Evolutionary conservation across 768 basidiomycete species (phyloP), one percentile per base, ranked within the genome.

Genomic region (Tylopilus intermedius): DNA sequence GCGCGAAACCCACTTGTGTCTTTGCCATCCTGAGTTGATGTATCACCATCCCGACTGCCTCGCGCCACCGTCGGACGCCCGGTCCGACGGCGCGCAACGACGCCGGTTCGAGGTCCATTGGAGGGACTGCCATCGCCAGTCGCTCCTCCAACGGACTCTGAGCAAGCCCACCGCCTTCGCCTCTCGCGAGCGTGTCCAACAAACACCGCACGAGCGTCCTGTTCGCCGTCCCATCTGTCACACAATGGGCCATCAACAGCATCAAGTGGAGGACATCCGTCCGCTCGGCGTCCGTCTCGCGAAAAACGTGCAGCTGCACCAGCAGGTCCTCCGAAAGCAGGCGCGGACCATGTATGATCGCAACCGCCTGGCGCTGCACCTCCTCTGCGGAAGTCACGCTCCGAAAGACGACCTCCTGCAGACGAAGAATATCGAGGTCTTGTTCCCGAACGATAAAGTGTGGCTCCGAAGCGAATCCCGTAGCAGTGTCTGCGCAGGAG

Each of bases 221-320:
- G 53, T 73, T 76, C 10, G 75, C 68, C 41, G 72, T 72, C 15
- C 76, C 79, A 59, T 84, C 82, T 0, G 76, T 72, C 40, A 83
- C 75, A 45, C 67, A 66, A 60, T 84, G 82, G 1, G 80, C 72
- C 14, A 73, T 63, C 38, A 74, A 60, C 21, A 79, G 59, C 24
- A 80, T 47, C 43, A 81, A 38, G 55, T 82, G 77, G 45, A 75
- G 66, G 6, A 52, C 62, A 15, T 68, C 65, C 2, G 63, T 50
- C 8, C 62, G 52, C 57, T 77, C 75, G 5, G 55, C 8, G 30
- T 27, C 45, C 5, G 62, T 64, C 49, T 73, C 73, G 45, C 60
- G 65, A 21, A 79, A 66, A 50, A 82, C 60, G 44, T 72, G 67
- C 2, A 82, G 42, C 24, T 73, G 73, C 4, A 74, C 72, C 5